Conservation (phyloP, 441 rosid genomes). For the Geranium incanum region DNA sequence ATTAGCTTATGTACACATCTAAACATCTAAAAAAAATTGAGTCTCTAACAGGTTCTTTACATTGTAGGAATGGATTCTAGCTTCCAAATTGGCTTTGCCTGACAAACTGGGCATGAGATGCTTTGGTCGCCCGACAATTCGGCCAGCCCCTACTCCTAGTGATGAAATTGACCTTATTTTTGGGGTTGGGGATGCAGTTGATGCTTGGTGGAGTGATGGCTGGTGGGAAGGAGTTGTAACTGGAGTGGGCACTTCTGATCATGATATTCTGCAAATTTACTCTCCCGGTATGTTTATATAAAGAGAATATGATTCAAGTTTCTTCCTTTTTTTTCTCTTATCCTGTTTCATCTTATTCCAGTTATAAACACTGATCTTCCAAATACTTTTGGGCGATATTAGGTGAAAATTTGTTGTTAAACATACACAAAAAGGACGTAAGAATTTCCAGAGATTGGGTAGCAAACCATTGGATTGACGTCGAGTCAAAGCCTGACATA, state of each 20-base stretch:
- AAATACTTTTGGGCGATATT: slow-evolving; percentile 22
- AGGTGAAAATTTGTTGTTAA: slow-evolving; percentile 69
- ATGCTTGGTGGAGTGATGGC: slow-evolving; percentile 99
- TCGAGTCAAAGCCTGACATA: slow-evolving; percentile 53
- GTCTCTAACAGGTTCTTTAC: slow-evolving; percentile 14
- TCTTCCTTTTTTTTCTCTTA: slow-evolving; percentile 7
- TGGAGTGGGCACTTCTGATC: slow-evolving; percentile 26
- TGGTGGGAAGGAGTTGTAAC: slow-evolving; percentile 97
- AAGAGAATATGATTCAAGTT: slow-evolving; percentile 10
- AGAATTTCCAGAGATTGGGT: slow-evolving; percentile 82
- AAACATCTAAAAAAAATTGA: neutral
- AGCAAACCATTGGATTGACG: slow-evolving; percentile 64
- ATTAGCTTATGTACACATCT: neutral
- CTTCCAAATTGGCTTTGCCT: slow-evolving; percentile 53
- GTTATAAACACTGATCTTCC: slow-evolving; percentile 3
- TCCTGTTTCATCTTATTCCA: neutral
- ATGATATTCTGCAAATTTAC: slow-evolving; percentile 49
- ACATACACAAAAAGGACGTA: slow-evolving; percentile 43
- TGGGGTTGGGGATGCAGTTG: slow-evolving; percentile 65
- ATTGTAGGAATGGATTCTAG: slow-evolving; percentile 85
- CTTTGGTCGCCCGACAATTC: slow-evolving; percentile 60
- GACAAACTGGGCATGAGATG: slow-evolving; percentile 82
- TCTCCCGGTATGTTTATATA: slow-evolving; percentile 57
- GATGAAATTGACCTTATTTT: slow-evolving; percentile 28
- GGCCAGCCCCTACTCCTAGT: slow-evolving; percentile 50